A percentile compares a stretch with the other conserved stretches of the same genome.
phyloP scores from a whole-genome alignment of 73 alveolate genomes.

The Symbiodinium natans region DNA sequence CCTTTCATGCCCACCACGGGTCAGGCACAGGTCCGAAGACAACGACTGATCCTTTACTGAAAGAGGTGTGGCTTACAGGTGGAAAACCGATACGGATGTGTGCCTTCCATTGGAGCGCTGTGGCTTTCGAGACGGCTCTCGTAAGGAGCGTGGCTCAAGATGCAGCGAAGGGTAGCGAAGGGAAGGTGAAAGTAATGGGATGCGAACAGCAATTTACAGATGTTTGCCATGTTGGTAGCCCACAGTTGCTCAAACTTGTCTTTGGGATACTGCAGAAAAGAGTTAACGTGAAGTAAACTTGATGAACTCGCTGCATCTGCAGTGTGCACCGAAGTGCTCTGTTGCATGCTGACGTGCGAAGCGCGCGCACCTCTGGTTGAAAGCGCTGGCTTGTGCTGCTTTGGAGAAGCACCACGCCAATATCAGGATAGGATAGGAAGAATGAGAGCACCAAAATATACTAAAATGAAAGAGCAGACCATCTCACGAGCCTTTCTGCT shows the following conservation, averaged over 20 bases:
- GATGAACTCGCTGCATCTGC: background rate
- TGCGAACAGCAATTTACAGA: no score
- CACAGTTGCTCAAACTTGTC: no score
- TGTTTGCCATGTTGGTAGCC: no score
- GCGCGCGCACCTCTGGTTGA: background rate
- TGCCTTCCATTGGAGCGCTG: background rate
- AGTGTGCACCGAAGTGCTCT: background rate
- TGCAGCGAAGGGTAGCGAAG: background rate
- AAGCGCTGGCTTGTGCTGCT: background rate
- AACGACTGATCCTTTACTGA: background rate
- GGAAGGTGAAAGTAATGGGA: no score
- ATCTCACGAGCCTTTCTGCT: no score
- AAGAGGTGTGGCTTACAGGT: background rate
- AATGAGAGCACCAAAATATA: no score
- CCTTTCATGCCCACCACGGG: no score
- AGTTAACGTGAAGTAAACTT: no score
- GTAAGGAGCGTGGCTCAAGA: slow-evolving; percentile 7
- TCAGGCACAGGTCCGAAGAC: no score
- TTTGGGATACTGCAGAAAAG: no score
- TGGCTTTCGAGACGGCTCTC: background rate
- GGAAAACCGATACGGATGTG: background rate
- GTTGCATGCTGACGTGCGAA: background rate
- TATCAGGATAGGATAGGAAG: background rate
- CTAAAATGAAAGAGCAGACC: no score
- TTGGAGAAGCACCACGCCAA: background rate